Base-by-base conservation (phyloP, 345 rosid species). In the Sonneratia caseolaris region DNA sequence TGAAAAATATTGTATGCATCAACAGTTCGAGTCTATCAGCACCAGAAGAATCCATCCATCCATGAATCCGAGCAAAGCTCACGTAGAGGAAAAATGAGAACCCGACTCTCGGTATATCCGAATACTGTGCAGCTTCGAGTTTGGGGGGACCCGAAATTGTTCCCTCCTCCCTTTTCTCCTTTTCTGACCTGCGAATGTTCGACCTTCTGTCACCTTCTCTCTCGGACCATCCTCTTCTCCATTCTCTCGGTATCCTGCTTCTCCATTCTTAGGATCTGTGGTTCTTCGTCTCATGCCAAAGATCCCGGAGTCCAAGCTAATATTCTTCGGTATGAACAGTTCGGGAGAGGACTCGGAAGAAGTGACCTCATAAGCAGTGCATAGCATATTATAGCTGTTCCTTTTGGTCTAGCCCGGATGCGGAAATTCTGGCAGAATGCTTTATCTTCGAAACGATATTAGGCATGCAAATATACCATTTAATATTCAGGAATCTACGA, bases 241-340 rank as follows among this genome's bases (percentile, higher is more conserved):
- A 74, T 21, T 86, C 86, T 83, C 82, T 91, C 3, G 89, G 91
- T 66, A 76, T 56, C 72, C 67, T 57, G 82, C 61, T 79, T 85
- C 92, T 36, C 85, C 83, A 37, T 76, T 79, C 0, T 56, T 73
- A 37, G 78, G 79, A 57, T 76, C 84, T 0, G 68, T 71, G 22
- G 73, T 81, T 40, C 85, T 89, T 83, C 87, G 92, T 82, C 83
- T 87, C 75, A 81, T 79, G 74, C 98, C 98, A 19, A 93, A 86
- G 70, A 87, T 85, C 16, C 95, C 90, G 24, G 97, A 91, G 71
- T 87, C 80, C 1, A 89, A 27, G 32, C 32, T 65, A 47, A 96
- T 77, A 71, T 91, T 85, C 85, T 87, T 91, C 16, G 96, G 91
- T 76, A 91, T 86, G 75, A 91, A 84, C 98, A 96, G 88, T 70